Base-by-base conservation (phyloP, 352 stramenopile species). In the Globisporangium recalcitrans region DNA sequence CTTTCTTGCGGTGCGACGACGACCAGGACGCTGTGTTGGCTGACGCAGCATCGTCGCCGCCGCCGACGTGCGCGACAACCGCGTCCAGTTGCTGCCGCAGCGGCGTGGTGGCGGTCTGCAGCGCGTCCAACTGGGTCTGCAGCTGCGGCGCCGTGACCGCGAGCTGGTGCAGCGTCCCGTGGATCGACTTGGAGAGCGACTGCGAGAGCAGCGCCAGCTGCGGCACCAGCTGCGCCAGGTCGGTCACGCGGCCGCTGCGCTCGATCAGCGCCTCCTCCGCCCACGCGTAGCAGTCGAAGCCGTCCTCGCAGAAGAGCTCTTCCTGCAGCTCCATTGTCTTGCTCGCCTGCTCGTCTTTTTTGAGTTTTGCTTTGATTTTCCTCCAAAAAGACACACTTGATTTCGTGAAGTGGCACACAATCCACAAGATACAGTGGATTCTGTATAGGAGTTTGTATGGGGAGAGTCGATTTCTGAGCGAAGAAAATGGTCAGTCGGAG, bases 271-370 rank as follows among this genome's bases (percentile, higher is more conserved):
- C 79, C 48, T 88, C 72, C 68, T 91, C 82, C 27, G 85, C 71
- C 80, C 80, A 91, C 61, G 78, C 78, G 68, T 82, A 90, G 51
- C 73, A 78, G 64, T 91, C 77, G 64, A 91, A 91, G 46, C 60
- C 73, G 22, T 72, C 53, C 52, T 72, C 74, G 22, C 56, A 57
- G 42, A 85, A 88, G 29, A 74, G 69, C 22, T 74, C 67, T 24
- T 82, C 79, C 58, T 78, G 75, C 48, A 88, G n/a, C 36, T 63
- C 62, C 47, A 68, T 57, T n/a, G n/a, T n/a, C 7, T 22, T 32
- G 46, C 14, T 31, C n/a, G 4, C 14, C 47, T 32, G 16, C 16
- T 48, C 16, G n/a, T n/a, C n/a, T n/a, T 16, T 29, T 52, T 52
- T 52, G 46, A 5, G 36, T 16, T n/a, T 42, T 42, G 14, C 8